Evolutionary conservation across 139 green algal species (phyloP), one percentile per base, ranked within the genome.

Genomic region (Raphidocelis subcapitata): DNA sequence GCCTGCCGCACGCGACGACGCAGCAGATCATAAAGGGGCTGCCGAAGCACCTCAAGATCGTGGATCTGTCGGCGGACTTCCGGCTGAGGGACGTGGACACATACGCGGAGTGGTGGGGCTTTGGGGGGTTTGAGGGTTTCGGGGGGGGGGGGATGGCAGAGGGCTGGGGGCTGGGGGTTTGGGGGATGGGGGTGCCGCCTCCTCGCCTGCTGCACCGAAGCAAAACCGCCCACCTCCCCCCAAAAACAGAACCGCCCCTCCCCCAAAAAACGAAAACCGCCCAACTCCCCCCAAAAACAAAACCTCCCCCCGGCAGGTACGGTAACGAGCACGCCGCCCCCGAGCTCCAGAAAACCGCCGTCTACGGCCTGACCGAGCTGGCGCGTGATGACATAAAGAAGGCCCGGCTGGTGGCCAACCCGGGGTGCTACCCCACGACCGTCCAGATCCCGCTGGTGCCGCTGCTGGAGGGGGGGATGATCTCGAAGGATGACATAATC

Each of bases 51-150:
- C 76, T 98, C 60, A 98, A 96, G 81, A 85, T 98, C 16, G 95
- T 99, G 31, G 95, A 99, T 78, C 84, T 99, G 46, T 97, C 88
- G 3, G 95, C 95, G 14, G 95, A 99, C 86, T 99, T 99, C 86
- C 75, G 95, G 5, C 85, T 99, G 41, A 67, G 68, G 47, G 79
- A 98, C 81, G 81, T 92, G 4, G 79, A 86, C 36, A 73, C 76
- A 2, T 99, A 99, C 62, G 91, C 88, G 29, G 84, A 98, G 82
- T 99, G 95, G 95, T 96, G 76, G 33, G 85, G 14, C 26, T 4
- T 56, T 5, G 12, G 10, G 54, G n/a, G 54, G n/a, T 20, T 8
- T 61, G 12, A 10, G 54, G 23, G 51, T 51, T 2, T 51, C 29
- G 28, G 69, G 24, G 24, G 2, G n/a, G 35, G 33, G 18, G 8